Conservation (phyloP, 495 filamentous ascomycete genomes). For the Cercophora newfieldiana region DNA sequence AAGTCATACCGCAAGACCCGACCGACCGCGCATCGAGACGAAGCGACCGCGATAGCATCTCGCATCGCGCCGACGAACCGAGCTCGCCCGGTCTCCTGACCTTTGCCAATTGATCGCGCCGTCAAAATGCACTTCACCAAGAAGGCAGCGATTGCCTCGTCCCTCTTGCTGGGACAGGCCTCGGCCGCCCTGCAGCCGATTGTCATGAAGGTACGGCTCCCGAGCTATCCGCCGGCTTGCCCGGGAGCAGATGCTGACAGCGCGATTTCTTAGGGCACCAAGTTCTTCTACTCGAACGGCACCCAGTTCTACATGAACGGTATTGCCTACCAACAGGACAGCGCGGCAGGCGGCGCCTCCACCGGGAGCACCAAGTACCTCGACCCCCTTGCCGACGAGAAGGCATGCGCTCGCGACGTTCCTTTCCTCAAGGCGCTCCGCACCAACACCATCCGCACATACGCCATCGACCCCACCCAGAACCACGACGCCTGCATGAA, state of each 20-base stretch:
- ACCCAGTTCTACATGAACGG: slow-evolving; percentile 87
- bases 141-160: slow-evolving; percentile 43
- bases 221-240: neutral
- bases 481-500: slow-evolving; percentile 87
- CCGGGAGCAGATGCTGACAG: slow-evolving; percentile 1
- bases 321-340: slow-evolving; percentile 79
- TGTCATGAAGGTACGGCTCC: slow-evolving; percentile 58
- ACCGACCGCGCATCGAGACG: neutral
- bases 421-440: slow-evolving; percentile 72
- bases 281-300: slow-evolving; percentile 68
- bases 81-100: neutral
- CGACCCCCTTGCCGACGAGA: slow-evolving; percentile 71
- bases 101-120: slow-evolving; percentile 13
- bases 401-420: slow-evolving; percentile 76
- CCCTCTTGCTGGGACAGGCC: slow-evolving; percentile 50
- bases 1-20: neutral
- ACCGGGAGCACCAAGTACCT: slow-evolving; percentile 43
- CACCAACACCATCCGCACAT: slow-evolving; percentile 91
- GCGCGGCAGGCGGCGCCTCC: slow-evolving; percentile 40
- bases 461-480: slow-evolving; percentile 77
- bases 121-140: slow-evolving; percentile 42
- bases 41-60: neutral
- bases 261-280: too few species aligned
- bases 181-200: slow-evolving; percentile 66
- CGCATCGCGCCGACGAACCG: neutral